Percentiles rank a stretch among this genome's conserved stretches.
Conservation (phyloP, 2,329 filamentous ascomycete genomes). For the Nemania abortiva region DNA sequence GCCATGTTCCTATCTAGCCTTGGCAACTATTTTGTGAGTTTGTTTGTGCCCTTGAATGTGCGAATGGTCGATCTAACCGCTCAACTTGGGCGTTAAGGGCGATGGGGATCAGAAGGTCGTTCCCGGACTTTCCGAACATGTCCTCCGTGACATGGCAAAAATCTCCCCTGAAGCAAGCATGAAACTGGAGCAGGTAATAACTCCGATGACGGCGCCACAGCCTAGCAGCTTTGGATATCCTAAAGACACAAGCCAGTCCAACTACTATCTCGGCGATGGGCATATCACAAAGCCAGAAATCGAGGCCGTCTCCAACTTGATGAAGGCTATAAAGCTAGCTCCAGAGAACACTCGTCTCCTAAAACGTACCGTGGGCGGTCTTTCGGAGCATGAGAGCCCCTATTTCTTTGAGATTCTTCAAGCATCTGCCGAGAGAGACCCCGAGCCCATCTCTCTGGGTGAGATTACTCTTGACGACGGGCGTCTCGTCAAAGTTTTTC, state of each 20-base stretch:
- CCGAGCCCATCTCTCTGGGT: background rate
- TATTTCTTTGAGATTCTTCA: background rate
- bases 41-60: background rate
- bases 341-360: conserved; percentile 25
- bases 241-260: background rate
- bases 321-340: background rate
- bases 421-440: conserved; percentile 11
- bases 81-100: conserved; percentile 37
- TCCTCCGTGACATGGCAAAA: conserved; percentile 41
- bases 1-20: conserved; percentile 65
- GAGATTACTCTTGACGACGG: background rate
- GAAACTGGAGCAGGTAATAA: background rate
- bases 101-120: conserved; percentile 48
- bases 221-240: conserved; percentile 18
- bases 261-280: conserved; percentile 16
- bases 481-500: background rate
- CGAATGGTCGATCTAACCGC: background rate
- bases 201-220: conserved; percentile 3
- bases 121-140: conserved; percentile 40
- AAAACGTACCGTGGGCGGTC: background rate
- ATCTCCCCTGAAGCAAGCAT: background rate
- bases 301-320: background rate
- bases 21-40: conserved; percentile 60
- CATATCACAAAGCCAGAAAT: conserved; percentile 11
- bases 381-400: background rate